Conservation (phyloP, 345 rosid genomes). For the Bruguiera gymnorhiza region DNA sequence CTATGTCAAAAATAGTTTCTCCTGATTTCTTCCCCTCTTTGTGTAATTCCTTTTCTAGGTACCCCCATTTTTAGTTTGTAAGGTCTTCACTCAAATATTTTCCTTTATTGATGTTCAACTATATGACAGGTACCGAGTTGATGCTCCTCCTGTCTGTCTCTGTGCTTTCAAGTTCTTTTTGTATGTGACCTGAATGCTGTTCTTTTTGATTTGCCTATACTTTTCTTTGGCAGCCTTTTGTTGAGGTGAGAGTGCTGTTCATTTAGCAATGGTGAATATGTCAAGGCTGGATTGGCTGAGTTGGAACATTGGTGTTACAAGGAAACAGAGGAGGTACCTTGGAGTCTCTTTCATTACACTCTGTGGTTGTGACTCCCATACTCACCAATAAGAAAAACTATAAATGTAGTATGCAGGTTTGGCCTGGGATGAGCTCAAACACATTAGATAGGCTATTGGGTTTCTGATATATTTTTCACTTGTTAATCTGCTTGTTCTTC, state of each 20-base stretch:
- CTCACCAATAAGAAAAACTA: slow-evolving; percentile 4
- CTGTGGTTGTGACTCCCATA: slow-evolving; percentile 2
- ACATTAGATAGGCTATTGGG: slow-evolving; percentile 90
- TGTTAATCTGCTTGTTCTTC: slow-evolving; percentile 2
- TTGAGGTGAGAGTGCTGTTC: slow-evolving; percentile 93
- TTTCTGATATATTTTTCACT: slow-evolving; percentile 55
- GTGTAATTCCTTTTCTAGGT: slow-evolving; percentile 44
- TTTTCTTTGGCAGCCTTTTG: slow-evolving; percentile 48
- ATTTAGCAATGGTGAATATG: slow-evolving; percentile 93
- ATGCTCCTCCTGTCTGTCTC: not conserved
- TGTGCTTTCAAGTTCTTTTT: not conserved
- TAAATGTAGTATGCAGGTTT: slow-evolving; percentile 79
- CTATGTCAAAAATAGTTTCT: not conserved
- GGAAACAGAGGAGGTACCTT: slow-evolving; percentile 84
- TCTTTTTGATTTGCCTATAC: slow-evolving; percentile 1
- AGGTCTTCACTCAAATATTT: slow-evolving; percentile 90
- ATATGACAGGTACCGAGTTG: slow-evolving; percentile 63
- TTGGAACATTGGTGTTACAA: slow-evolving; percentile 92
- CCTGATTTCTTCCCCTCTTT: not conserved
- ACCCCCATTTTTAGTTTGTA: slow-evolving; percentile 88
- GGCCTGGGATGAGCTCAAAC: slow-evolving; percentile 93
- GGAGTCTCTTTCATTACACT: slow-evolving; percentile 9
- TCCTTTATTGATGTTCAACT: slow-evolving; percentile 97
- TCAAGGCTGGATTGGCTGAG: slow-evolving; percentile 88
- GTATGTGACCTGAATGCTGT: not conserved